Conservation (phyloP, 768 basidiomycete species). For the Kwoniella europaea region DNA sequence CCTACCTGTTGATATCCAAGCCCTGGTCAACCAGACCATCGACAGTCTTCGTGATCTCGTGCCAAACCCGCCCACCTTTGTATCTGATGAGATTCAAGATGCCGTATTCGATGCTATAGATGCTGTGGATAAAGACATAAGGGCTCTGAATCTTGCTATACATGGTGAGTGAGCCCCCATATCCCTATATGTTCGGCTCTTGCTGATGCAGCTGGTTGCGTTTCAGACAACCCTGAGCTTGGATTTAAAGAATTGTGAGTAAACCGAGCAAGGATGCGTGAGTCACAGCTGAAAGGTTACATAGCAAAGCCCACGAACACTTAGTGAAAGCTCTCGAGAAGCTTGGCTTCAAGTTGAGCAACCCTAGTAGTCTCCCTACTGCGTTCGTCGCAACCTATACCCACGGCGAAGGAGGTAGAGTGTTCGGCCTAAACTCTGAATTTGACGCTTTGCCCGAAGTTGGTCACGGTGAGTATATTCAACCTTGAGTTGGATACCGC, state of each 20-base stretch:
- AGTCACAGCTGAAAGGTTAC: neutral
- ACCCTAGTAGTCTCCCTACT: slow-evolving; percentile 34
- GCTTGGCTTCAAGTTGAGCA: slow-evolving; percentile 33
- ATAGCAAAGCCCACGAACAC: slow-evolving; percentile 33
- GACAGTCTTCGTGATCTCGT: slow-evolving; percentile 25
- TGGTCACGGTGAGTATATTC: slow-evolving; percentile 27
- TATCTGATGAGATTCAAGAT: slow-evolving; percentile 33
- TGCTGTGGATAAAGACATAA: slow-evolving; percentile 25
- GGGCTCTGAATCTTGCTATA: slow-evolving; percentile 29
- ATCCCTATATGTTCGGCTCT: neutral
- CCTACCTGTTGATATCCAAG: slow-evolving; percentile 18
- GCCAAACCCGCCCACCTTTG: slow-evolving; percentile 20
- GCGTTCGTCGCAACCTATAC: slow-evolving; percentile 42
- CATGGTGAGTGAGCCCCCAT: slow-evolving; percentile 20
- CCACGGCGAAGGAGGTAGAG: slow-evolving; percentile 23
- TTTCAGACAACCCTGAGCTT: slow-evolving; percentile 30
- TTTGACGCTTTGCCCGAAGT: slow-evolving; percentile 45
- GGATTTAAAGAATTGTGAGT: slow-evolving; percentile 33
- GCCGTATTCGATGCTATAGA: slow-evolving; percentile 32
- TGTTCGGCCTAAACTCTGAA: slow-evolving; percentile 41
- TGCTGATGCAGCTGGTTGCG: neutral
- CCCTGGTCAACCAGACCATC: slow-evolving; percentile 33
- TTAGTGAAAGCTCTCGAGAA: slow-evolving; percentile 24
- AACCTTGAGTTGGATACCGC: slow-evolving; percentile 9
- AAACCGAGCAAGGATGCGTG: neutral